Evolutionary conservation across 1,284 basidiomycete species (phyloP).

Genomic region (Ganoderma boninense): DNA sequence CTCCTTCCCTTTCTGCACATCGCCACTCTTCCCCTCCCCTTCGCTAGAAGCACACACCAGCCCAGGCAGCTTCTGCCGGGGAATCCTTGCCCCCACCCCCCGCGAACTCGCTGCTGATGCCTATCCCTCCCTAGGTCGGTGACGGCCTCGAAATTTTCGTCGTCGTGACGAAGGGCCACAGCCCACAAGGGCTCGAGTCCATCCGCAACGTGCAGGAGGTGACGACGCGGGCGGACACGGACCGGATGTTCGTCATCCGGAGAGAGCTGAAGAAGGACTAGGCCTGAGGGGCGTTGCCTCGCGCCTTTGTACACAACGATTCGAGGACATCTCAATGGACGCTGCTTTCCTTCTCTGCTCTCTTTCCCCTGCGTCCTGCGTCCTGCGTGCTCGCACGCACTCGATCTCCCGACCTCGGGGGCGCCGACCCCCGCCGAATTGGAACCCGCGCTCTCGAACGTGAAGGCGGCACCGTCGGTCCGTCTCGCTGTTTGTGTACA

Average conservation of each 20-base stretch:
- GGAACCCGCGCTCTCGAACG: not conserved
- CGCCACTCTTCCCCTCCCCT: constrained; percentile 4
- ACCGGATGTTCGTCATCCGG: constrained; percentile 77
- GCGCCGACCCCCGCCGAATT: not conserved
- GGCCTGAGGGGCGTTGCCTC: constrained; percentile 9
- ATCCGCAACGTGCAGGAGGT: constrained; percentile 70
- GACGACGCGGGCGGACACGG: constrained; percentile 62
- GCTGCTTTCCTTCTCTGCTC: not conserved
- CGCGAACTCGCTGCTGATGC: not conserved
- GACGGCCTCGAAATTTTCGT: constrained; percentile 93
- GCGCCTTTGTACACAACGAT: not conserved
- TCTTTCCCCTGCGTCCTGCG: not conserved
- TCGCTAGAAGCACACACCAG: not conserved
- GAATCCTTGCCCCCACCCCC: not conserved
- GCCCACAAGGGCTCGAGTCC: constrained; percentile 67
- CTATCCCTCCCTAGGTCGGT: constrained; percentile 69
- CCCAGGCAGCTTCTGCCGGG: not conserved
- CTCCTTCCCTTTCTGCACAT: constrained; percentile 13
- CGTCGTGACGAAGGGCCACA: constrained; percentile 76
- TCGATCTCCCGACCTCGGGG: too few species aligned
- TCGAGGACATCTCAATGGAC: constrained; percentile 14
- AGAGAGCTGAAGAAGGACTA: constrained; percentile 79
- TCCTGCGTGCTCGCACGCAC: constrained; percentile 2
- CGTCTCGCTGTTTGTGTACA: constrained; percentile 10
- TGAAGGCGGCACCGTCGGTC: not conserved